These are phyloP conservation scores for Casaregolazyma suthepensis DNA, from an alignment of 1,139 yeast genomes.

Conservation along the genomic window DNA sequence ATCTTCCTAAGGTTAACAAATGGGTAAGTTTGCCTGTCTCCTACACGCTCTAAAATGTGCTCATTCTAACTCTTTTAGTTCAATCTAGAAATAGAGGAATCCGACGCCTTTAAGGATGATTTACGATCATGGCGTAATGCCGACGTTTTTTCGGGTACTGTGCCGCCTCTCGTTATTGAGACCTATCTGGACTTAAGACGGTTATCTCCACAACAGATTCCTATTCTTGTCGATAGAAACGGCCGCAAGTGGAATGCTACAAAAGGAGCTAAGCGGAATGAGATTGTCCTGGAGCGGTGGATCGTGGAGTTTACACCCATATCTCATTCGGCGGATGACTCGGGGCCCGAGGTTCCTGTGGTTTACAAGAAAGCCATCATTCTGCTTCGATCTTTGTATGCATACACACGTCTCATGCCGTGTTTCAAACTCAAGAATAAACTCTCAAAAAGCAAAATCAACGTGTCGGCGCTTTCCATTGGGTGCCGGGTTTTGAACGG, in stretches of 20 bases:
- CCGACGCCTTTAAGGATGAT: slow-evolving; percentile 48
- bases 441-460: slow-evolving; percentile 36
- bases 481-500: slow-evolving; percentile 72
- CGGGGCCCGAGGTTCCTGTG: slow-evolving; percentile 56
- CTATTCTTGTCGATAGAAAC: slow-evolving; percentile 50
- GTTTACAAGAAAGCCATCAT: slow-evolving; percentile 72
- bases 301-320: slow-evolving; percentile 60
- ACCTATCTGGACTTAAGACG: slow-evolving; percentile 68
- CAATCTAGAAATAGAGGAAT: slow-evolving; percentile 52
- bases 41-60: neutral
- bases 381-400: slow-evolving; percentile 66
- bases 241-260: slow-evolving; percentile 46
- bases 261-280: slow-evolving; percentile 55
- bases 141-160: slow-evolving; percentile 21
- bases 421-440: slow-evolving; percentile 49
- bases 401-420: slow-evolving; percentile 65
- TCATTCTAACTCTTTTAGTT: slow-evolving; percentile 41
- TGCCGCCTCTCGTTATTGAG: slow-evolving; percentile 83
- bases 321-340: slow-evolving; percentile 44
- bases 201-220: slow-evolving; percentile 53
- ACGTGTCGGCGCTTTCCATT: slow-evolving; percentile 38
- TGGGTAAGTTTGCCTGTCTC: slow-evolving; percentile 24
- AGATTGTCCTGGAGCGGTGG: slow-evolving; percentile 91
- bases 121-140: slow-evolving; percentile 53
- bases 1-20: slow-evolving; percentile 29